Evolutionary conservation across 306 rosid species (phyloP).

Genomic region (Potentilla sterilis): DNA sequence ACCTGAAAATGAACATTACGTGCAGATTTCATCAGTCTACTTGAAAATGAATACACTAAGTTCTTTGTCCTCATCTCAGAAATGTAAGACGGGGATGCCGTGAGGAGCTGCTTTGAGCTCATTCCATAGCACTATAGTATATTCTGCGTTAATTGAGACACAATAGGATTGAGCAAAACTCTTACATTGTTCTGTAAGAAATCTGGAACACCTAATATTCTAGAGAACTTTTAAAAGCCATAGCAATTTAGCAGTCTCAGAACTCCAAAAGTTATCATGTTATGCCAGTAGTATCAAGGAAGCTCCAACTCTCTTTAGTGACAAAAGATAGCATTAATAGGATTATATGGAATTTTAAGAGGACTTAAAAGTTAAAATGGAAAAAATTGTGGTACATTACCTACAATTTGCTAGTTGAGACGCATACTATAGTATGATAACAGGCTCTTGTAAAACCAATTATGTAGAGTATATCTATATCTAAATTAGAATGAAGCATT

Average conservation of each 20-base stretch:
- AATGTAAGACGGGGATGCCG: neutral
- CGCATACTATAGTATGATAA: neutral
- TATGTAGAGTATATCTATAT: neutral
- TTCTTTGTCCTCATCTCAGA: neutral
- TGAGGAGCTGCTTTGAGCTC: neutral
- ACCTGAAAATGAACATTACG: constrained; percentile 48
- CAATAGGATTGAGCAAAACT: neutral
- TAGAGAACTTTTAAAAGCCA: neutral
- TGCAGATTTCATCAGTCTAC: constrained; percentile 9
- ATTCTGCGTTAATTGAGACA: neutral
- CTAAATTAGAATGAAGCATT: neutral
- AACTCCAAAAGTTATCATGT: neutral
- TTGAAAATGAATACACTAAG: neutral
- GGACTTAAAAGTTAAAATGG: neutral
- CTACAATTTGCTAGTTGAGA: neutral
- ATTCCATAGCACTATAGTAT: neutral
- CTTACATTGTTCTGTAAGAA: neutral
- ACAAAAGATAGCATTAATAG: neutral
- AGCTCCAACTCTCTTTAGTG: neutral
- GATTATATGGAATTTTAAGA: neutral
- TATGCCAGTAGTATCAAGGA: too few relatives aligned
- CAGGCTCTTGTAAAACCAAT: neutral
- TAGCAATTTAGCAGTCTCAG: neutral
- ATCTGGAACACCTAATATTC: neutral
- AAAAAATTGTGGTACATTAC: neutral